Base-by-base conservation (phyloP, 805 yeast genomes). In the Hanseniaspora clermontiae region DNA sequence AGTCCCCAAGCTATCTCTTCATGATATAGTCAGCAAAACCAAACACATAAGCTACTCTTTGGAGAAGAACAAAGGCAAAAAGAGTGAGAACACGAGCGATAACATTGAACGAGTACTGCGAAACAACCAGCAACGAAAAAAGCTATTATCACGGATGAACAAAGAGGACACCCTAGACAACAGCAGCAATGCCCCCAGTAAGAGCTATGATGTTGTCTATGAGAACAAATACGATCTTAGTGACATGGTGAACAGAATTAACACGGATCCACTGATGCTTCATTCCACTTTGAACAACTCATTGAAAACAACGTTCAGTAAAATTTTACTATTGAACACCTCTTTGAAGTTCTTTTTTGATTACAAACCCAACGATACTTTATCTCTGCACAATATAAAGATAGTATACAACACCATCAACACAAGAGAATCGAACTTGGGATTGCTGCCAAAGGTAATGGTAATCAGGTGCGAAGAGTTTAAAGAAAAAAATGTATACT, bases 271-370 rank as follows among this genome's bases (percentile, higher is more conserved):
- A 10, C 36, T 20, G 10, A 24, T 43, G 47, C 32, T 34, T 11
- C 39, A 24, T 20, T 14, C 47, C 2, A 43, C 31, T 2, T 14
- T 19, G 11, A 42, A 19, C 10, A 34, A 42, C 5, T 40, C 54
- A 7, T 14, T 50, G 7, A 11, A 34, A 15, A n/a, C 19, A 8
- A 34, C 42, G 10, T 42, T 51, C 17, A 11, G 32, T 3, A 14
- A 20, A 11, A 15, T 51, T 2, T 20, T 40, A 9, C 27, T 19
- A 15, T 9, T 42, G 8, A 51, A 51, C 14, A 51, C 55, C 0
- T 51, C 55, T 1, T 15, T 51, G 3, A 43, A 51, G 14, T 51
- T 51, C 27, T 51, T 51, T 27, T 43, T 43, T 43, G 47, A 29
- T 4, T 29, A 43, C 15, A 43, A 43, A n/a, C 36, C 32, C 15